phyloP scores from a whole-genome alignment of 1,284 basidiomycete species.

The Naganishia albida region DNA sequence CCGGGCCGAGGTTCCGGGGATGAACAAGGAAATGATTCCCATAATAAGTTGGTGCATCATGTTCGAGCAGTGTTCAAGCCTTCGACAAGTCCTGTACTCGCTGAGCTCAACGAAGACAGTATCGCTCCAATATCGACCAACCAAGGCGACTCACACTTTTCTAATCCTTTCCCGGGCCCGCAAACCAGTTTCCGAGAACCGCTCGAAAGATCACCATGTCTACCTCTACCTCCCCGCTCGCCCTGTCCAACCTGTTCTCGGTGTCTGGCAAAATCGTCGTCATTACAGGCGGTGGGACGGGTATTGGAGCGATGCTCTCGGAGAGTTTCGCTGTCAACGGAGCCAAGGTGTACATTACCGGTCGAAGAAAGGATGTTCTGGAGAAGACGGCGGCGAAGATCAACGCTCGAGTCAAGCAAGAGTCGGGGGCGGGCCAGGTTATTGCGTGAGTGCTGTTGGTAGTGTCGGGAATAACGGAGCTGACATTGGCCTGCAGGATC shows the following conservation, averaged over 20 bases:
- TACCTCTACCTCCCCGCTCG: not conserved
- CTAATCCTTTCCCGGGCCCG: too few species aligned
- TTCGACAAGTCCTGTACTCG: too few species aligned
- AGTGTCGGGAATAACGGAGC: too few species aligned
- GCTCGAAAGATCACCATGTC: not conserved
- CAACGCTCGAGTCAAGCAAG: slow-evolving; percentile 28
- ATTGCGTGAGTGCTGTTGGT: slow-evolving; percentile 20
- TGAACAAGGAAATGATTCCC: not conserved
- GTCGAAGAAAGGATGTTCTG: slow-evolving; percentile 48
- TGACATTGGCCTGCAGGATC: slow-evolving; percentile 37
- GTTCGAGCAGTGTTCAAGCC: too few species aligned
- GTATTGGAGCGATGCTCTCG: slow-evolving; percentile 42
- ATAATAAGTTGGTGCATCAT: too few species aligned
- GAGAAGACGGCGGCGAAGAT: slow-evolving; percentile 48
- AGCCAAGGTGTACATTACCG: slow-evolving; percentile 53
- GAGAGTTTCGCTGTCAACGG: slow-evolving; percentile 50
- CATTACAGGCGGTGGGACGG: slow-evolving; percentile 47
- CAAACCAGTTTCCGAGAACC: not conserved
- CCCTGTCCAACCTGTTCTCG: slow-evolving; percentile 27
- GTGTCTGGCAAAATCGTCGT: slow-evolving; percentile 28
- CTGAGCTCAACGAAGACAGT: too few species aligned
- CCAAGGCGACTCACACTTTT: too few species aligned
- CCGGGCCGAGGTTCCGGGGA: not conserved
- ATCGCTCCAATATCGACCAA: too few species aligned
- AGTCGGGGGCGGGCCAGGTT: slow-evolving; percentile 19